Conservation (phyloP, 495 filamentous ascomycete species). For the Rusavskia elegans region DNA sequence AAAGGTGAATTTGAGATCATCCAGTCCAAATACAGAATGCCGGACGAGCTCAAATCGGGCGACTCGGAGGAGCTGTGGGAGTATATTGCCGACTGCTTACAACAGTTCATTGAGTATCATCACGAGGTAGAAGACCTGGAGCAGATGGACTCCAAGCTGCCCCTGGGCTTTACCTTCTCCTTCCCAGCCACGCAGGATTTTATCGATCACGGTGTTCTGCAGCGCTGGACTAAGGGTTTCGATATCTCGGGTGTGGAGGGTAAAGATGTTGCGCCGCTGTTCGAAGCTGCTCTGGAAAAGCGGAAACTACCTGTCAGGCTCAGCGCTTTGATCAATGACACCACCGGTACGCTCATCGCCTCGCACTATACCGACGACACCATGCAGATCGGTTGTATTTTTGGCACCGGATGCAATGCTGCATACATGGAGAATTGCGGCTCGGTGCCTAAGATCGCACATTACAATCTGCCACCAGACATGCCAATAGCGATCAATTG, state of each 20-base stretch:
- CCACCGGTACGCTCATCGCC: constrained; percentile 96
- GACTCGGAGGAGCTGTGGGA: constrained; percentile 88
- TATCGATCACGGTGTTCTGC: constrained; percentile 87
- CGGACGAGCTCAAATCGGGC: constrained; percentile 86
- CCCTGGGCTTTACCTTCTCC: constrained; percentile 95
- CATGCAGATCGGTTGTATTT: constrained; percentile 95
- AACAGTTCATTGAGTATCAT: constrained; percentile 91
- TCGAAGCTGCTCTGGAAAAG: constrained; percentile 67
- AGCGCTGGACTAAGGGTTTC: constrained; percentile 98
- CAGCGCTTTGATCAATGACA: constrained; percentile 90
- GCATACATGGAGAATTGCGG: constrained; percentile 94
- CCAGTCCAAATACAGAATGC: constrained; percentile 96
- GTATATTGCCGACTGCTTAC: constrained; percentile 92
- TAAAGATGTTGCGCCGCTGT: constrained; percentile 81
- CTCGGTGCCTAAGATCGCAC: constrained; percentile 82
- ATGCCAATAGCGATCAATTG: constrained; percentile 97
- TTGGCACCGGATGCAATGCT: constrained; percentile 95
- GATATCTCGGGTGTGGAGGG: constrained; percentile 96
- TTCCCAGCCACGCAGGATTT: constrained; percentile 94
- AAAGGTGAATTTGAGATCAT: constrained; percentile 97
- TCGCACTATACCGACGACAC: constrained; percentile 84
- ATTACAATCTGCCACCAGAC: constrained; percentile 80
- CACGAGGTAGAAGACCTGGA: constrained; percentile 49
- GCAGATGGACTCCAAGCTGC: constrained; percentile 44
- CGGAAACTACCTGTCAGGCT: constrained; percentile 86